These are phyloP conservation scores for Pisolithus orientalis DNA, from an alignment of 768 basidiomycete genomes.

Conservation along the genomic window DNA sequence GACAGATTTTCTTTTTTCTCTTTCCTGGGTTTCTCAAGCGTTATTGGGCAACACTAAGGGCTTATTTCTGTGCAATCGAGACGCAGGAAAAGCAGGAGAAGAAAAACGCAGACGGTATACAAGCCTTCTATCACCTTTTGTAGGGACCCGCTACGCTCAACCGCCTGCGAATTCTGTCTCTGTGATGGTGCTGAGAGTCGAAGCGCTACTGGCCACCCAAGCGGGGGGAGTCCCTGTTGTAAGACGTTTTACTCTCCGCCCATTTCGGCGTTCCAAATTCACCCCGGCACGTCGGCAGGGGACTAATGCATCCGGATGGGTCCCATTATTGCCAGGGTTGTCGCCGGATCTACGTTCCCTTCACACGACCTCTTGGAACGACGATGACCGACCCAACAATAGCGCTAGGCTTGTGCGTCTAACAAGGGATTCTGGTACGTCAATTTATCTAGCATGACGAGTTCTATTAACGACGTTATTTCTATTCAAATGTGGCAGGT, in stretches of 20 bases:
- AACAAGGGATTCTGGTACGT: too few species aligned
- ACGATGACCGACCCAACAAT: too few species aligned
- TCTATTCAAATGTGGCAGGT: background rate
- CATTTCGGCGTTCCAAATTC: constrained; percentile 15
- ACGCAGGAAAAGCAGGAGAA: constrained; percentile 29
- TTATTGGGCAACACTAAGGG: constrained; percentile 35
- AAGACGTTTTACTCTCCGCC: constrained; percentile 21
- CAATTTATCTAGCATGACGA: background rate
- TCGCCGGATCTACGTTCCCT: background rate
- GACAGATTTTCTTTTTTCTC: constrained; percentile 34
- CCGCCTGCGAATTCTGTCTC: constrained; percentile 34
- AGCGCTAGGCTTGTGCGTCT: too few species aligned
- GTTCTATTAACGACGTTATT: background rate
- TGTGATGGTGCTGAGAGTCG: constrained; percentile 34
- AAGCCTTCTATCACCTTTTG: constrained; percentile 36
- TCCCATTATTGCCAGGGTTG: too few species aligned
- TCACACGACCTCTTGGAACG: too few species aligned
- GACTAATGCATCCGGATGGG: background rate
- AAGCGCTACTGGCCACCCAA: constrained; percentile 25
- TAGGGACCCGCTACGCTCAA: constrained; percentile 30
- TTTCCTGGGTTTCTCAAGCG: constrained; percentile 35
- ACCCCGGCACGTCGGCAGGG: constrained; percentile 23
- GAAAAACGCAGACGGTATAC: constrained; percentile 31
- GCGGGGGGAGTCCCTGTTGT: constrained; percentile 16
- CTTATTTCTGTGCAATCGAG: constrained; percentile 41